Evolutionary conservation across 2,329 filamentous ascomycete species (phyloP).

Genomic region (Aureobasidium musti): DNA sequence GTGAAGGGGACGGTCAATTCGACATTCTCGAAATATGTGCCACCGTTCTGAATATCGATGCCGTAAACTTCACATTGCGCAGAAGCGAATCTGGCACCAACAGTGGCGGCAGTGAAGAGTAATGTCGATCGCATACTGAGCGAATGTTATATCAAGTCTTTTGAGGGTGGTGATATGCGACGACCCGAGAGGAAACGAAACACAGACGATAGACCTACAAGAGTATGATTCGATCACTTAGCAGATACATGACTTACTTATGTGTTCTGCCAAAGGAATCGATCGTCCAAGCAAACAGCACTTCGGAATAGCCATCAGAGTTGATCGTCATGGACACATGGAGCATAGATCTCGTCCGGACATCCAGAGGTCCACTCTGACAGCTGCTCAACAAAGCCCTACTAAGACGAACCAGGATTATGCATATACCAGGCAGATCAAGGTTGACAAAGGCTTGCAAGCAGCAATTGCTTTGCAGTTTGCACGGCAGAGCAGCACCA

Average conservation of each 20-base stretch:
- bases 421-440: neutral
- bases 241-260: neutral
- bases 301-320: neutral
- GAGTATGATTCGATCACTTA: neutral
- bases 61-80: slow-evolving; percentile 36
- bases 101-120: neutral
- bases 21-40: slow-evolving; percentile 51
- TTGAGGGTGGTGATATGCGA: neutral
- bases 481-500: too few species aligned
- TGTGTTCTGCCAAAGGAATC: neutral
- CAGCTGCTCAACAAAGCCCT: neutral
- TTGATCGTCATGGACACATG: slow-evolving; percentile 8
- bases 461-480: neutral
- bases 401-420: neutral
- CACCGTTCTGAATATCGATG: slow-evolving; percentile 47
- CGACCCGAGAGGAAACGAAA: neutral
- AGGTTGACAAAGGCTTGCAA: neutral
- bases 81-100: slow-evolving; percentile 2
- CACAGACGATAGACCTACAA: neutral
- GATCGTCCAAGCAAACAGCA: neutral
- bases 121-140: slow-evolving; percentile 9
- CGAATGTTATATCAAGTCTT: neutral
- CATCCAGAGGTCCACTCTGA: neutral
- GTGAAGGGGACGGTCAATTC: slow-evolving; percentile 46
- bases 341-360: neutral